These are phyloP conservation scores for Jatropha podagrica DNA, from an alignment of 441 rosid genomes.

Conservation along the genomic window DNA sequence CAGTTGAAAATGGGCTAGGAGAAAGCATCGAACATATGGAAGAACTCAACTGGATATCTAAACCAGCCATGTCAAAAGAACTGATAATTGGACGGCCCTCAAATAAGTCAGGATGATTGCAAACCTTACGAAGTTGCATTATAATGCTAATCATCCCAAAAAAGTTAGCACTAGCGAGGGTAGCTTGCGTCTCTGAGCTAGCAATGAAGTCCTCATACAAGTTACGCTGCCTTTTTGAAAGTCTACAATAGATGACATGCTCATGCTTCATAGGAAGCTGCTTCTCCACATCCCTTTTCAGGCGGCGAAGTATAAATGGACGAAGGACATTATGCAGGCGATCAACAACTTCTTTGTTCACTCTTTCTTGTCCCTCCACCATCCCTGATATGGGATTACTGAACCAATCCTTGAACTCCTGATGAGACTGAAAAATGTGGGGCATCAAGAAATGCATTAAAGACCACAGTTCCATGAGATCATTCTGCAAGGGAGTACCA, in stretches of 20 bases:
- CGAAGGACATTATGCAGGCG: conserved; percentile 99
- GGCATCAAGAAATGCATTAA: conserved; percentile 99
- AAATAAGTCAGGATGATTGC: conserved; percentile 99
- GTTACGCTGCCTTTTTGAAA: conserved; percentile 97
- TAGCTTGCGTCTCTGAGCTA: conserved; percentile 98
- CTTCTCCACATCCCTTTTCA: conserved; percentile 99
- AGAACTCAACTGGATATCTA: conserved; percentile 75
- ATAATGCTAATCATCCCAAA: conserved; percentile 99
- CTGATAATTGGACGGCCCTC: conserved; percentile 99
- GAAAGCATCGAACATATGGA: conserved; percentile 70
- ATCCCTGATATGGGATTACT: conserved; percentile 98
- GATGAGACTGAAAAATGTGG: conserved; percentile 98
- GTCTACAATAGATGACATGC: conserved; percentile 93
- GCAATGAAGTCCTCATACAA: conserved; percentile 99
- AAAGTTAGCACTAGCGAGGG: conserved; percentile 91
- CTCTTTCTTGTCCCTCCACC: conserved; percentile 99
- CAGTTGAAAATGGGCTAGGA: conserved; percentile 58
- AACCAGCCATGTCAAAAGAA: conserved; percentile 93
- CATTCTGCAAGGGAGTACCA: conserved; percentile 99
- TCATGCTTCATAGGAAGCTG: conserved; percentile 95
- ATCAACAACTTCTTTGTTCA: conserved; percentile 97
- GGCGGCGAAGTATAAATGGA: conserved; percentile 92
- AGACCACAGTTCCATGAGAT: conserved; percentile 99
- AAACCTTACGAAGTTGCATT: conserved; percentile 99
- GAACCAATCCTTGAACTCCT: conserved; percentile 99